phyloP scores from a whole-genome alignment of 2,329 filamentous ascomycete species.

The Diaporthe destruens region DNA sequence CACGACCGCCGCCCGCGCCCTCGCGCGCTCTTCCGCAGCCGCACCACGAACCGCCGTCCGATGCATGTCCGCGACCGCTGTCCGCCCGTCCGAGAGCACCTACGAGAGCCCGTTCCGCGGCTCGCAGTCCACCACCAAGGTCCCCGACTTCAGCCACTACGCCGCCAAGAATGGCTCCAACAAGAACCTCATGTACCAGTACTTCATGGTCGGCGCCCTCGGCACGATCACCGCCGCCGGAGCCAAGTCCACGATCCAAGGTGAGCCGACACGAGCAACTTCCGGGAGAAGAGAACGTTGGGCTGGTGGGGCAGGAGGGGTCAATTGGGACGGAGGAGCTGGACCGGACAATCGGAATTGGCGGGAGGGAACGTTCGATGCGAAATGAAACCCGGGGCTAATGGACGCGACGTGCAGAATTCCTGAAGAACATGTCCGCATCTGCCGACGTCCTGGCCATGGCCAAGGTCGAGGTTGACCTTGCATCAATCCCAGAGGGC shows the following conservation, averaged over 20 bases:
- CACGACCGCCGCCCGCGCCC: slow-evolving; percentile 74
- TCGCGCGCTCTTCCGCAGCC: slow-evolving; percentile 67
- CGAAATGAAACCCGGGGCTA: slow-evolving; percentile 15
- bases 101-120: slow-evolving; percentile 76
- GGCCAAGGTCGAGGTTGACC: slow-evolving; percentile 99
- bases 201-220: slow-evolving; percentile 98
- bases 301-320: slow-evolving; percentile 6
- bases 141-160: slow-evolving; percentile 94
- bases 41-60: slow-evolving; percentile 55
- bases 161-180: slow-evolving; percentile 75
- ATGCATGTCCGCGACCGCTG: slow-evolving; percentile 68
- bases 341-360: not conserved
- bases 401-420: slow-evolving; percentile 72
- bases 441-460: slow-evolving; percentile 98
- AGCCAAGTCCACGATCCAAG: slow-evolving; percentile 97
- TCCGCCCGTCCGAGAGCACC: slow-evolving; percentile 58
- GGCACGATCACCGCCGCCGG: slow-evolving; percentile 92
- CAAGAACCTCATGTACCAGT: slow-evolving; percentile 89
- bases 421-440: slow-evolving; percentile 99
- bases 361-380: not conserved
- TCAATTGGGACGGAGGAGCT: slow-evolving; percentile 20
- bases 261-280: slow-evolving; percentile 68
- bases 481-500: slow-evolving; percentile 93
- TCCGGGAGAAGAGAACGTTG: not conserved
- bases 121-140: slow-evolving; percentile 71